A percentile compares a stretch with the other conserved stretches of the same genome.
phyloP scores from a whole-genome alignment of 2,329 filamentous ascomycete species.

The Botrytis aclada region DNA sequence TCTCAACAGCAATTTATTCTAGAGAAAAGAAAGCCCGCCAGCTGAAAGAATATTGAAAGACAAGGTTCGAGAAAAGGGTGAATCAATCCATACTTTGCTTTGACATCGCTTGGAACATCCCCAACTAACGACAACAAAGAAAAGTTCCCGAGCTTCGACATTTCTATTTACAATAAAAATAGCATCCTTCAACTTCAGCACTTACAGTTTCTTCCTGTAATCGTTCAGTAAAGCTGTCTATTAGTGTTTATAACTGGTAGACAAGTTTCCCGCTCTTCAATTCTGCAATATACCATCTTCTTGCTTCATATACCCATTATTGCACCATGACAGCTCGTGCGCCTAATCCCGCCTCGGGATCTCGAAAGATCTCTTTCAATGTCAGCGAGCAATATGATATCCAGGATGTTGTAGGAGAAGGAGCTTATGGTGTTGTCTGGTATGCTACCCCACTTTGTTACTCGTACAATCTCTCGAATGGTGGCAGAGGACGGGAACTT shows the following conservation, averaged over 20 bases:
- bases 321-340: conserved; percentile 46
- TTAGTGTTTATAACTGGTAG: conserved; percentile 5
- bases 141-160: conserved; percentile 3
- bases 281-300: conserved; percentile 2
- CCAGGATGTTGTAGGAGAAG: conserved; percentile 97
- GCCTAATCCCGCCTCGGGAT: conserved; percentile 51
- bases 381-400: conserved; percentile 99
- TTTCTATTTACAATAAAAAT: conserved; percentile 7
- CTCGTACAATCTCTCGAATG: neutral
- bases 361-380: conserved; percentile 98
- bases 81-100: conserved; percentile 15
- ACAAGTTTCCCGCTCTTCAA: conserved; percentile 1
- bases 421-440: conserved; percentile 98
- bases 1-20: neutral
- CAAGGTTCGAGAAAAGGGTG: conserved; percentile 5
- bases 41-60: conserved; percentile 5
- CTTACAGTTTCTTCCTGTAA: neutral
- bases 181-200: neutral
- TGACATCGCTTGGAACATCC: conserved; percentile 13
- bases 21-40: neutral
- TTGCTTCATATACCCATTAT: neutral
- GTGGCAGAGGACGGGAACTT: neutral
- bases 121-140: conserved; percentile 18
- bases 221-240: conserved; percentile 1
- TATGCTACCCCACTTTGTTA: conserved; percentile 43